A percentile compares a stretch with the other conserved stretches of the same genome.
These are phyloP conservation scores for Fistulinella cinereoalba DNA, from an alignment of 1,284 basidiomycete species.

Conservation along the genomic window DNA sequence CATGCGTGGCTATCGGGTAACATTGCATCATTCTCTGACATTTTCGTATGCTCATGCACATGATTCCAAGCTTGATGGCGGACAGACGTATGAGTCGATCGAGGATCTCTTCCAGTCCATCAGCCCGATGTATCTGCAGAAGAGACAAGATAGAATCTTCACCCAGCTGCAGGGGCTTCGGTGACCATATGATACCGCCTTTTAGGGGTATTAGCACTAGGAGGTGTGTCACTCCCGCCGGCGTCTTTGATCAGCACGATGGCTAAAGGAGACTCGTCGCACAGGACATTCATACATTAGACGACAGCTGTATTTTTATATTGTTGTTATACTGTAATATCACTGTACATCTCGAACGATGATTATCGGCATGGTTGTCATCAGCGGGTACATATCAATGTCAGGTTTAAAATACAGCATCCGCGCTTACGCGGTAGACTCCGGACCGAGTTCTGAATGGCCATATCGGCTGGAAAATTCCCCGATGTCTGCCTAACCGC, in stretches of 20 bases:
- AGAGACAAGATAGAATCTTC: conserved; percentile 46
- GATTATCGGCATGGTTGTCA: background rate
- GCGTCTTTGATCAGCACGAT: too few relatives aligned
- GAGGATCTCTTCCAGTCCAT: conserved; percentile 52
- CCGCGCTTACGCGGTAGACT: too few relatives aligned
- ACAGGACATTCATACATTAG: too few relatives aligned
- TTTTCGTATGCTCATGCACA: conserved; percentile 10
- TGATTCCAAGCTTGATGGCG: conserved; percentile 18
- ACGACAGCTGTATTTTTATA: conserved; percentile 19
- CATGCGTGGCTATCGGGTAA: conserved; percentile 52
- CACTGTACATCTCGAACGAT: conserved; percentile 1
- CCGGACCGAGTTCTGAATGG: background rate
- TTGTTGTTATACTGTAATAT: conserved; percentile 10
- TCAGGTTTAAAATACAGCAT: too few relatives aligned
- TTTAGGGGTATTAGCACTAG: background rate
- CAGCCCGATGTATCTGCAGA: conserved; percentile 50
- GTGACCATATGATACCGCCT: conserved; percentile 11
- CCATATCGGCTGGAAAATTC: conserved; percentile 13
- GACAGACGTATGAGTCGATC: conserved; percentile 49
- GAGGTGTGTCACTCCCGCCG: conserved; percentile 16
- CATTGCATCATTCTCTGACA: conserved; percentile 3
- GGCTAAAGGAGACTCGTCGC: too few relatives aligned
- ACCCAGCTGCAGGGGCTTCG: conserved; percentile 47
- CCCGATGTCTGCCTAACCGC: conserved; percentile 32
- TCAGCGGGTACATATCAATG: background rate